Evolutionary conservation across 2,329 filamentous ascomycete genomes (phyloP).

Genomic region (Phaeosphaeriaceae sp.): DNA sequence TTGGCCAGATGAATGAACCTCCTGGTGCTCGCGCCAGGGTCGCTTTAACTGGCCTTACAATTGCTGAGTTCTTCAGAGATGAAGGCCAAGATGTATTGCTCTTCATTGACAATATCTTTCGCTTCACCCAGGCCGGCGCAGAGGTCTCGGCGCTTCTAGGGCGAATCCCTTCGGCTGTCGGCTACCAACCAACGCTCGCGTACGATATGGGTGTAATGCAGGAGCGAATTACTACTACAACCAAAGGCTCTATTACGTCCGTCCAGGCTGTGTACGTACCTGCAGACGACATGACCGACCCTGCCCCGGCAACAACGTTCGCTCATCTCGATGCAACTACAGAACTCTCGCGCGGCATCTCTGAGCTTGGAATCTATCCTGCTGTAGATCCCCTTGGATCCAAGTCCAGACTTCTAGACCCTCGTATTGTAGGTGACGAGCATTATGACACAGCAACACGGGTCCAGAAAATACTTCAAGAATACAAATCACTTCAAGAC

Average conservation of each 20-base stretch:
- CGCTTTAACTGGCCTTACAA: conserved; percentile 80
- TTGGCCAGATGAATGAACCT: conserved; percentile 99
- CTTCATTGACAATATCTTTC: conserved; percentile 99
- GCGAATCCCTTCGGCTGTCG: conserved; percentile 99
- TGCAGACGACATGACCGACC: conserved; percentile 99
- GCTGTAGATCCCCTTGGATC: conserved; percentile 99
- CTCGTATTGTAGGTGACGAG: conserved; percentile 96
- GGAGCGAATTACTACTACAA: conserved; percentile 99
- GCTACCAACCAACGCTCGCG: conserved; percentile 70
- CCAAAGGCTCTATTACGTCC: conserved; percentile 99
- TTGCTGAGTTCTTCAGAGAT: conserved; percentile 81
- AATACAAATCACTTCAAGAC: conserved; percentile 99
- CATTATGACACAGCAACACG: conserved; percentile 95
- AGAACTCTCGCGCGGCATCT: conserved; percentile 99
- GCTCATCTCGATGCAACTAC: conserved; percentile 99
- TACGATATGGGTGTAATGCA: conserved; percentile 67
- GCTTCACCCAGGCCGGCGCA: conserved; percentile 99
- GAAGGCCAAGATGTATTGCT: conserved; percentile 95
- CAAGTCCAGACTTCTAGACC: conserved; percentile 99
- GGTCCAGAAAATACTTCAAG: conserved; percentile 99
- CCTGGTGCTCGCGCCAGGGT: conserved; percentile 99
- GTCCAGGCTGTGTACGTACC: conserved; percentile 99
- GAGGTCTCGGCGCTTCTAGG: conserved; percentile 99
- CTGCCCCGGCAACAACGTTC: conserved; percentile 98
- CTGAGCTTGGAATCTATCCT: conserved; percentile 99